Evolutionary conservation across 2,329 filamentous ascomycete species (phyloP).

Genomic region (Hypoxylon rubiginosum): DNA sequence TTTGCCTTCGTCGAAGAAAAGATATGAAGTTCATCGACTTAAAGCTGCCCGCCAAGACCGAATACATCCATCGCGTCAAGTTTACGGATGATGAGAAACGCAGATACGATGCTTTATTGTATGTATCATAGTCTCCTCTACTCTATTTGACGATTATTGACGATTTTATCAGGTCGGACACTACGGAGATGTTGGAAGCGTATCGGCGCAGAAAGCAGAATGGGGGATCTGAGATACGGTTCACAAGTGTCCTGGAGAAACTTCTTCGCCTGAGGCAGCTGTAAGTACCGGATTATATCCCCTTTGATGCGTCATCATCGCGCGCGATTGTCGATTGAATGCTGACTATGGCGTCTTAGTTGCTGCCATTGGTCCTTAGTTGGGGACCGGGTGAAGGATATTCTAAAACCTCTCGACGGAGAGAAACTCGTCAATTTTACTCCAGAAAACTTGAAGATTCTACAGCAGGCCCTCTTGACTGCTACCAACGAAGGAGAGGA

Average conservation of each 20-base stretch:
- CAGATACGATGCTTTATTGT: slow-evolving; percentile 82
- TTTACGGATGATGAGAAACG: slow-evolving; percentile 80
- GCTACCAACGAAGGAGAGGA: slow-evolving; percentile 85
- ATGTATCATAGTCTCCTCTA: slow-evolving; percentile 50
- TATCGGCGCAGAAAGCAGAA: slow-evolving; percentile 64
- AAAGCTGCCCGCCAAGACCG: slow-evolving; percentile 80
- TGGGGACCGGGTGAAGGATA: slow-evolving; percentile 78
- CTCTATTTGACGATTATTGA: slow-evolving; percentile 40
- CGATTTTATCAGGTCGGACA: slow-evolving; percentile 69
- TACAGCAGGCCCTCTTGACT: slow-evolving; percentile 82
- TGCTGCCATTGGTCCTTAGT: slow-evolving; percentile 93
- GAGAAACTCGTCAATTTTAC: slow-evolving; percentile 78
- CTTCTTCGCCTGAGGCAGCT: slow-evolving; percentile 86
- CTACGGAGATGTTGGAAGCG: slow-evolving; percentile 76
- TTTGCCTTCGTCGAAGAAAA: slow-evolving; percentile 86
- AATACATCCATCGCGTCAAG: slow-evolving; percentile 81
- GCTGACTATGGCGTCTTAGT: slow-evolving; percentile 51
- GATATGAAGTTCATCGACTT: slow-evolving; percentile 91
- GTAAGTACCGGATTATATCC: slow-evolving; percentile 51
- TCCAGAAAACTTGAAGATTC: slow-evolving; percentile 76
- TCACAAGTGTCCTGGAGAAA: slow-evolving; percentile 83
- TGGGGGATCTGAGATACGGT: slow-evolving; percentile 59
- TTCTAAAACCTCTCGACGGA: slow-evolving; percentile 77
- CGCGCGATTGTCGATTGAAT: slow-evolving; percentile 43
- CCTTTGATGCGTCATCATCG: slow-evolving; percentile 35